A percentile compares a stretch with the other conserved stretches of the same genome.
Conservation (phyloP, 202 grass and related monocot genomes). For the Panicum virgatum region DNA sequence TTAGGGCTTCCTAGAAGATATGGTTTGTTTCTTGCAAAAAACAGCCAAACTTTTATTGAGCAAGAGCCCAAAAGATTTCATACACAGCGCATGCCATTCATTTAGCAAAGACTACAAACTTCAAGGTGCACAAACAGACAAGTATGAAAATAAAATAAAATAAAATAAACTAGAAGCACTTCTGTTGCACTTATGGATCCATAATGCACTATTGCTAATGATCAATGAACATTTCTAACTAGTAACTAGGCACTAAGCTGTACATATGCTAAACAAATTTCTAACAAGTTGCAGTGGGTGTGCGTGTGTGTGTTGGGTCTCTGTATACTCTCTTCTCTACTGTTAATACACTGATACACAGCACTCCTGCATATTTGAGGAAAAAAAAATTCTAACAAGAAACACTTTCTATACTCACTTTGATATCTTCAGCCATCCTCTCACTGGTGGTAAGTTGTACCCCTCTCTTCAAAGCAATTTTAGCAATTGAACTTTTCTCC, state of each 20-base stretch:
- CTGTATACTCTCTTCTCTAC: too few species aligned
- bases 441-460: constrained; percentile 95
- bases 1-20: constrained; percentile 9
- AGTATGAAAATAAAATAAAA: constrained; percentile 13
- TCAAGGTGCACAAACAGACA: neutral
- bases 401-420: constrained; percentile 55
- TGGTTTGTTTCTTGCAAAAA: constrained; percentile 5
- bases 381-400: too few species aligned
- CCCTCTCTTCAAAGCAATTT: constrained; percentile 91
- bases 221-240: constrained; percentile 22
- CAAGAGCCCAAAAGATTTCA: neutral
- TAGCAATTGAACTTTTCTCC: constrained; percentile 94
- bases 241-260: neutral
- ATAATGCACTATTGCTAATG: neutral
- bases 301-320: too few species aligned
- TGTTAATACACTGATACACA: too few species aligned
- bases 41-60: constrained; percentile 6
- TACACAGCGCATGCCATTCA: neutral
- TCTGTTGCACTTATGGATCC: constrained; percentile 14
- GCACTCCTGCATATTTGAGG: too few species aligned
- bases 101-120: neutral
- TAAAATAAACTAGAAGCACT: neutral
- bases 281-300: too few species aligned
- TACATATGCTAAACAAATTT: neutral
- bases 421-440: constrained; percentile 98